phyloP scores from a whole-genome alignment of 768 basidiomycete genomes.

The Hortiboletus flavorubellus region DNA sequence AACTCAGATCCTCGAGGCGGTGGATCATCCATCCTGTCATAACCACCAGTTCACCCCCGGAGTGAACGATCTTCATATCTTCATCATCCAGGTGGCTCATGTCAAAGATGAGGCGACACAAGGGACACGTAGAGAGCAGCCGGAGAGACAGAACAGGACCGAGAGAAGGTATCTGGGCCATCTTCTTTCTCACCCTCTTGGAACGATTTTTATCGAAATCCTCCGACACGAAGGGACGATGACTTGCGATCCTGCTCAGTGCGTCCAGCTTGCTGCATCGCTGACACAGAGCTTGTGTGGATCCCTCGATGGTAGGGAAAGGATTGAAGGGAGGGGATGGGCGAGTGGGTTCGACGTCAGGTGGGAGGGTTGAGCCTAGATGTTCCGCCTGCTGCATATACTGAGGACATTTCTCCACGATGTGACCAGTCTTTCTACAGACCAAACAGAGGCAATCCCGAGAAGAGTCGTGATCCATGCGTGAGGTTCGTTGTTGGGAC shows the following conservation, averaged over 20 bases:
- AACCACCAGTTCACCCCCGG: not conserved
- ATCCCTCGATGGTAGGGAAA: not conserved
- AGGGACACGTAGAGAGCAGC: conserved; percentile 6
- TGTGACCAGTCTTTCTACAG: conserved; percentile 9
- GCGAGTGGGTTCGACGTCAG: not conserved
- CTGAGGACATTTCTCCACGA: not conserved
- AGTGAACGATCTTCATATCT: not conserved
- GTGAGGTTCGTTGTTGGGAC: not conserved
- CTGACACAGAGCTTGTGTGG: not conserved
- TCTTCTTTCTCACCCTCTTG: not conserved
- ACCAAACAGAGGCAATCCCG: conserved; percentile 9
- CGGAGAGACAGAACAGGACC: not conserved
- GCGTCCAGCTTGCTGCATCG: not conserved
- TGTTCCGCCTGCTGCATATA: not conserved
- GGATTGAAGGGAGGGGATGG: not conserved
- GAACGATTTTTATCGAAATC: not conserved
- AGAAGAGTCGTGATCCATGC: not conserved
- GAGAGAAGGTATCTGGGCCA: not conserved
- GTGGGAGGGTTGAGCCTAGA: not conserved
- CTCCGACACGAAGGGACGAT: conserved; percentile 1
- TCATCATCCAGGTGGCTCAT: not conserved
- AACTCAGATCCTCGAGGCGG: not conserved
- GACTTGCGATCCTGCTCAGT: not conserved
- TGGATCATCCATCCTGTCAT: not conserved
- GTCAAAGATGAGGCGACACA: conserved; percentile 14